These are phyloP conservation scores for Colletotrichum aenigma DNA, from an alignment of 2,329 filamentous ascomycete genomes.

Conservation along the genomic window DNA sequence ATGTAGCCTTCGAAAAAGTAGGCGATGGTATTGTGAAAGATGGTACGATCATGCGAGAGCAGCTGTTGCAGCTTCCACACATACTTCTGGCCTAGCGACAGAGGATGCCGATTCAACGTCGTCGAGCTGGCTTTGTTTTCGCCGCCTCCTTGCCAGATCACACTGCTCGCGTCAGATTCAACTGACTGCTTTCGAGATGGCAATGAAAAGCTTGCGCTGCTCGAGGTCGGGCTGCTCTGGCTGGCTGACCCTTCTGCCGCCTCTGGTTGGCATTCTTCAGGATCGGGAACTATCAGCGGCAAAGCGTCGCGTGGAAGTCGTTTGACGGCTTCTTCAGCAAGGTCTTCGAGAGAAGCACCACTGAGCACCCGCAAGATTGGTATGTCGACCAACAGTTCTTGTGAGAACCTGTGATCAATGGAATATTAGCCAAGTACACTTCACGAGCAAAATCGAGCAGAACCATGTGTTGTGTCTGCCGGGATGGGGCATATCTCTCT, in stretches of 20 bases:
- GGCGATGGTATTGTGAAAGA: conserved; percentile 25
- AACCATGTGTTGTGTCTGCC: not conserved
- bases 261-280: not conserved
- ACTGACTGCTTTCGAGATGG: not conserved
- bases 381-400: conserved; percentile 45
- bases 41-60: conserved; percentile 34
- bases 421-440: not conserved
- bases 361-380: conserved; percentile 50
- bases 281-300: not conserved
- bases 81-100: not conserved
- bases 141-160: not conserved
- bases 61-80: not conserved
- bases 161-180: not conserved
- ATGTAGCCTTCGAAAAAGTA: conserved; percentile 28
- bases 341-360: conserved; percentile 27
- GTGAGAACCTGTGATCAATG: conserved; percentile 41
- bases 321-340: not conserved
- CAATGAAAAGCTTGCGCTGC: not conserved
- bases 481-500: not conserved
- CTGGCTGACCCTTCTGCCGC: not conserved
- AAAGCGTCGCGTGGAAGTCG: not conserved
- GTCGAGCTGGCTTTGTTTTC: not conserved
- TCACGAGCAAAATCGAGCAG: no score
- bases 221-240: not conserved
- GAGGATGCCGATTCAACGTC: not conserved